phyloP scores from a whole-genome alignment of 306 rosid genomes.

The Malus sieversii region DNA sequence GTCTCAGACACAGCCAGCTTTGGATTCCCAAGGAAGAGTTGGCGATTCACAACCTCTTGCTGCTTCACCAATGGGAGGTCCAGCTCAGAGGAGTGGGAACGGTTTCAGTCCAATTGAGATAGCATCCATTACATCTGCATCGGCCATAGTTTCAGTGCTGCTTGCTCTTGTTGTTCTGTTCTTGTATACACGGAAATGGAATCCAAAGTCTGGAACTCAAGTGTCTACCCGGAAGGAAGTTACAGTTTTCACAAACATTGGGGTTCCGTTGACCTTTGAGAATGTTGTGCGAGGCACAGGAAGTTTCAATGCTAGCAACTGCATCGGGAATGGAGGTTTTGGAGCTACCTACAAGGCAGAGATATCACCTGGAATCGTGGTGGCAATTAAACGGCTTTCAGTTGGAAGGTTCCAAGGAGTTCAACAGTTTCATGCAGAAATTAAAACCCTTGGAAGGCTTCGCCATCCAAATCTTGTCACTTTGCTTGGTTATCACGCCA shows the following conservation, averaged over 20 bases:
- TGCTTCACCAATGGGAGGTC: constrained; percentile 31
- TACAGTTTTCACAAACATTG: constrained; percentile 62
- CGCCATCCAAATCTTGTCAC: constrained; percentile 83
- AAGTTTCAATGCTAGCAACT: constrained; percentile 72
- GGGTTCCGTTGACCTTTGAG: constrained; percentile 70
- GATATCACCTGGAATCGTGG: constrained; percentile 50
- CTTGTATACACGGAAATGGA: constrained; percentile 76
- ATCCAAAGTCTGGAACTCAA: constrained; percentile 52
- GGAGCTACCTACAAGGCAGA: constrained; percentile 94
- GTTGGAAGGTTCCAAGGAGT: constrained; percentile 90
- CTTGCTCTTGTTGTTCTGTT: constrained; percentile 60
- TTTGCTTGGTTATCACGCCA: constrained; percentile 81
- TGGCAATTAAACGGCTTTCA: constrained; percentile 81
- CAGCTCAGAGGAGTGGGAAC: constrained; percentile 7
- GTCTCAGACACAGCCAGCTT: constrained; percentile 36
- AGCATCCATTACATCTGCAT: constrained; percentile 90
- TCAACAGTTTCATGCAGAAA: constrained; percentile 84
- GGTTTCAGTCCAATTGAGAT: constrained; percentile 79
- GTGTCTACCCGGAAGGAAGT: constrained; percentile 74
- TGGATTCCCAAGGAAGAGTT: constrained; percentile 40
- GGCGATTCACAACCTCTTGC: constrained; percentile 24
- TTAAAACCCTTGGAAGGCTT: constrained; percentile 85
- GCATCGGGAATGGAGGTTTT: constrained; percentile 93
- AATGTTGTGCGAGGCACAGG: constrained; percentile 72
- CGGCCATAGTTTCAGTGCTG: constrained; percentile 85